Evolutionary conservation across 768 basidiomycete genomes (phyloP).

Genomic region (Leccinum uliginosum): DNA sequence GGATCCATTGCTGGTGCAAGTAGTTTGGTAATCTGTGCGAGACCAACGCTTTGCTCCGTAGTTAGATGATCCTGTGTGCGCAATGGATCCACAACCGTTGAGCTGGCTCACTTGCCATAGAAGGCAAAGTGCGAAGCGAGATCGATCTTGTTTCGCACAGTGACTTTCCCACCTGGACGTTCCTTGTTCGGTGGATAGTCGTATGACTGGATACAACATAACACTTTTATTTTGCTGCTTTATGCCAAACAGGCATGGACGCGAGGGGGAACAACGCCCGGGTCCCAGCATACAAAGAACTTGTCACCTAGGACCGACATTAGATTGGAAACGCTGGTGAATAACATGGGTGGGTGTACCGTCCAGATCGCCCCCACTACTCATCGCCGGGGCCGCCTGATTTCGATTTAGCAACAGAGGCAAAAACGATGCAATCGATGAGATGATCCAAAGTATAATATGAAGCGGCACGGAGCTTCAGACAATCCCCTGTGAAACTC

Average conservation of each 20-base stretch:
- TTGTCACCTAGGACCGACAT: slow-evolving; percentile 47
- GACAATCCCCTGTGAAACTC: slow-evolving; percentile 46
- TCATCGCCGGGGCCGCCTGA: slow-evolving; percentile 65
- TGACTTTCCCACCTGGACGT: slow-evolving; percentile 41
- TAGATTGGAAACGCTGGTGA: neutral
- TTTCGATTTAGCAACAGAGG: slow-evolving; percentile 51
- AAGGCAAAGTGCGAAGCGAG: slow-evolving; percentile 63
- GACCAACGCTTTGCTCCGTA: slow-evolving; percentile 41
- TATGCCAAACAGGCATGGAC: slow-evolving; percentile 27
- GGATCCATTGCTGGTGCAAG: slow-evolving; percentile 62
- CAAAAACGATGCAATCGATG: slow-evolving; percentile 65
- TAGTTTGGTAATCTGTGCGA: slow-evolving; percentile 52
- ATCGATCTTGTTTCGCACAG: slow-evolving; percentile 54
- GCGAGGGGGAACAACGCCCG: slow-evolving; percentile 52
- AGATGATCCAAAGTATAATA: slow-evolving; percentile 49
- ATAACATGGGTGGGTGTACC: slow-evolving; percentile 26
- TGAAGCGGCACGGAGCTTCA: slow-evolving; percentile 59
- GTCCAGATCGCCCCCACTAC: slow-evolving; percentile 64
- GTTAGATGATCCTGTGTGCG: neutral
- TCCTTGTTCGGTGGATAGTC: slow-evolving; percentile 65
- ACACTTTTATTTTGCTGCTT: neutral
- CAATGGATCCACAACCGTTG: neutral
- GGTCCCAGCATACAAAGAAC: slow-evolving; percentile 69
- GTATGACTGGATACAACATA: slow-evolving; percentile 43
- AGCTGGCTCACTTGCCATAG: slow-evolving; percentile 52